Percentiles rank a stretch among this genome's conserved stretches.
Evolutionary conservation across 2,329 filamentous ascomycete species (phyloP).

Genomic region (Calonectria montana): DNA sequence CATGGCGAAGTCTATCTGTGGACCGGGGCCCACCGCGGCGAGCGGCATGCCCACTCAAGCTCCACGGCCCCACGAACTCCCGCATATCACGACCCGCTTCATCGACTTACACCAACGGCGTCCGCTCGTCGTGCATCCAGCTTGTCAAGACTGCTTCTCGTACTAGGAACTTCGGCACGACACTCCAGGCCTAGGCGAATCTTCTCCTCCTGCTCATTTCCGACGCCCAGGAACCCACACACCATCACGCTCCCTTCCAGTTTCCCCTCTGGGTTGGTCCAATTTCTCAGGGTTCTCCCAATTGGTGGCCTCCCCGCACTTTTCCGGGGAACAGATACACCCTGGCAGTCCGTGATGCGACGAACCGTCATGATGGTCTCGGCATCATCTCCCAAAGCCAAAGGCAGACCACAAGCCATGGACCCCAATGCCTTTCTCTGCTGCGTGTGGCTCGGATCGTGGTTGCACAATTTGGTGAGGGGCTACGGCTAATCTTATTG

Average conservation of each 20-base stretch:
- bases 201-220: conserved; percentile 23
- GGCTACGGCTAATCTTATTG: conserved; percentile 36
- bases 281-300: conserved; percentile 17
- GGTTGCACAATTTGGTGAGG: conserved; percentile 19
- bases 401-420: conserved; percentile 14
- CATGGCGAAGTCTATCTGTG: conserved; percentile 23
- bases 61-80: conserved; percentile 13
- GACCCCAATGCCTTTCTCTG: conserved; percentile 7
- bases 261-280: conserved; percentile 26
- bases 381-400: conserved; percentile 28
- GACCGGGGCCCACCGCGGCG: not conserved
- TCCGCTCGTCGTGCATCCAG: conserved; percentile 13
- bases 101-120: conserved; percentile 9
- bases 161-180: conserved; percentile 41
- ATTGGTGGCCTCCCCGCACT: conserved; percentile 40
- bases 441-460: conserved; percentile 9
- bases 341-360: conserved; percentile 23
- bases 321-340: conserved; percentile 30
- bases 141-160: conserved; percentile 13
- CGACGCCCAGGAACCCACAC: conserved; percentile 30
- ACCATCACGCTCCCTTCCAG: conserved; percentile 16
- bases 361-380: conserved; percentile 31
- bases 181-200: conserved; percentile 25
- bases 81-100: conserved; percentile 2
- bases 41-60: not conserved